Base-by-base conservation (phyloP, 2,329 filamentous ascomycete genomes). In the Diaporthe velutina region DNA sequence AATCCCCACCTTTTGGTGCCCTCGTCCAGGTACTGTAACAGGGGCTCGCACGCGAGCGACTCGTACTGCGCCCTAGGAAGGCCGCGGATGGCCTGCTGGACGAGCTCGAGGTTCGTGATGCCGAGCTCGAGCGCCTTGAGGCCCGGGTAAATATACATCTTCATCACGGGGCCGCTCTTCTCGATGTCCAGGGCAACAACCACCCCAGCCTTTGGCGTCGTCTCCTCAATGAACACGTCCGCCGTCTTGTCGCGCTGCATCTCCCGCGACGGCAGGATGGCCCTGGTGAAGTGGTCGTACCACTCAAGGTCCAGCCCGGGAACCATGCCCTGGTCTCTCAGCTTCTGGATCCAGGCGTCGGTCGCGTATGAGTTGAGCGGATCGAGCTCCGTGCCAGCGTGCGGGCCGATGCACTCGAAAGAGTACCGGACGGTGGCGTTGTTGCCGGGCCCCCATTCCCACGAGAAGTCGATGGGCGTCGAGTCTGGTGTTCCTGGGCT, bases 391-490 rank as follows among this genome's bases (percentile, higher is more conserved):
- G 78, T 80, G 22, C 79, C 78, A 3, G 78, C 79, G 28, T 73
- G 48, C 38, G 76, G 75, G 28, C 77, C 78, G 30, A 80, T 80
- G 42, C 77, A 78, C 70, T 80, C 78, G 35, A 79, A 79, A 2
- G 78, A 78, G 40, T 78, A 79, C 57, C 78, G 54, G 30, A 80
- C 77, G 22, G 77, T 78, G 17, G 61, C 76, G 33, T 75, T 77
- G 17, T 75, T 74, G 33, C 77, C 78, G 4, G 72, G 60, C 13
- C 78, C 76, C 76, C 76, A 79, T 58, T 79, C 76, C 79, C 79
- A 80, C 42, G 77, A 78, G 67, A 79, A 79, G 57, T 79, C 78
- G 17, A 80, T 75, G 19, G 79, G 79, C 6, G 79, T 79, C 22
- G 76, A 76, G 57, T 79, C 78, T 1, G 78, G 78, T 1, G 78